Evolutionary conservation across 176 grass and related monocot species (phyloP).

Genomic region (Musa beccarii): DNA sequence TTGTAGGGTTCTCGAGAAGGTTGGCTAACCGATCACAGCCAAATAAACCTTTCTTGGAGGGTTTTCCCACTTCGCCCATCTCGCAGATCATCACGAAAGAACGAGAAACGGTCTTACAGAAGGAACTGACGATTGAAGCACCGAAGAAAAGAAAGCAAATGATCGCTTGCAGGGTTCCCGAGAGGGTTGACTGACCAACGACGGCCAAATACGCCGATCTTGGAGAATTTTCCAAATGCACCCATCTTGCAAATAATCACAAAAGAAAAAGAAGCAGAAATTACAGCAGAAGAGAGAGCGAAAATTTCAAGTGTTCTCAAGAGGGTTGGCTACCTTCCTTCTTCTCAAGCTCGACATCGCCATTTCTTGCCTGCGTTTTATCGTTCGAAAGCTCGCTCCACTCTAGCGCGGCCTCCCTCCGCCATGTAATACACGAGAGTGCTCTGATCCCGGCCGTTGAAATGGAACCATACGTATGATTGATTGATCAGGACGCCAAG

Average conservation of each 20-base stretch:
- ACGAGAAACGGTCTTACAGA: too few relatives aligned
- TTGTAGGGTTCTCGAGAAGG: neutral
- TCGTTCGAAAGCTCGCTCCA: neutral
- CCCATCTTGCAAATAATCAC: too few relatives aligned
- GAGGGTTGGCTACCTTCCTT: neutral
- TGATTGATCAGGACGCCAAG: too few relatives aligned
- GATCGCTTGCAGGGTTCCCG: neutral
- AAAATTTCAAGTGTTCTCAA: too few relatives aligned
- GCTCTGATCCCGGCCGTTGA: too few relatives aligned
- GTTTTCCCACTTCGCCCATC: neutral
- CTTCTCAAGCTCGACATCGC: constrained; percentile 29
- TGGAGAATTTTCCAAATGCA: neutral
- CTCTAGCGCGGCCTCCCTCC: constrained; percentile 10
- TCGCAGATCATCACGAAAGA: too few relatives aligned
- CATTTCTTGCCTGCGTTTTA: neutral
- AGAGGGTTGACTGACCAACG: neutral
- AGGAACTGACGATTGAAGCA: too few relatives aligned
- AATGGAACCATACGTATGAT: too few relatives aligned
- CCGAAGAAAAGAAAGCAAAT: neutral
- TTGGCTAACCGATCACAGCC: neutral
- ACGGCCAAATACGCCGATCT: neutral
- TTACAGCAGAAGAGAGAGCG: neutral
- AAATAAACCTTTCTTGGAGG: neutral
- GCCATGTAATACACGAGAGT: too few relatives aligned
- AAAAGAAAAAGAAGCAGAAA: neutral